These are phyloP conservation scores for Pochonia chlamydosporia DNA, from an alignment of 2,329 filamentous ascomycete genomes.

Conservation along the genomic window DNA sequence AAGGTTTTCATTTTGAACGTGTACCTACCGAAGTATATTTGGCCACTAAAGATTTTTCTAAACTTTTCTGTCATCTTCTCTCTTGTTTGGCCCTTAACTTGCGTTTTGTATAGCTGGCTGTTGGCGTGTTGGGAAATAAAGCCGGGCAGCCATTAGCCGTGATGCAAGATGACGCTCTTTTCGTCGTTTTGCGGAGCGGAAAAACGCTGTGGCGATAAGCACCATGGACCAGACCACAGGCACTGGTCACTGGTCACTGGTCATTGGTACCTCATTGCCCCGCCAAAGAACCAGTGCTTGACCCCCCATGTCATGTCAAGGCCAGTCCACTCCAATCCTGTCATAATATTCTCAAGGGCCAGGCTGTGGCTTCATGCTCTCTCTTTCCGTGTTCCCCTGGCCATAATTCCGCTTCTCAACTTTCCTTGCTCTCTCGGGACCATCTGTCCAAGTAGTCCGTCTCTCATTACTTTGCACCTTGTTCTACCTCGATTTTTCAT, in stretches of 20 bases:
- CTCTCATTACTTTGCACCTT: not conserved
- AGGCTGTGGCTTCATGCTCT: not conserved
- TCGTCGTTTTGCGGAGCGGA: conserved; percentile 18
- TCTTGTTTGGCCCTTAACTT: no score
- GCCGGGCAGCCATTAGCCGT: no score
- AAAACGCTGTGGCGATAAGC: conserved; percentile 17
- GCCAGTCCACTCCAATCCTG: no score
- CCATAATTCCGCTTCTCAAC: not conserved
- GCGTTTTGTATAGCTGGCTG: no score
- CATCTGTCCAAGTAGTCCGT: not conserved
- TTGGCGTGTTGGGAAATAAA: no score
- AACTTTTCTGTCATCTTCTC: no score
- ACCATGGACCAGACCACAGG: no score
- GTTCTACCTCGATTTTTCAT: not conserved
- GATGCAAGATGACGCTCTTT: conserved; percentile 1
- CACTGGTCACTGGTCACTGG: no score
- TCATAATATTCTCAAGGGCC: not conserved
- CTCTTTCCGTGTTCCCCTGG: not conserved
- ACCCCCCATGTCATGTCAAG: conserved; percentile 21
- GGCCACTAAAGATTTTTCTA: no score
- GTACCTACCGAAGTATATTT: no score
- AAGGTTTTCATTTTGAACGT: no score
- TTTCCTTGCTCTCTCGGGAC: not conserved
- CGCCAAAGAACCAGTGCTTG: conserved; percentile 19
- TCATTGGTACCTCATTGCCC: conserved; percentile 23